Conservation (phyloP, 768 basidiomycete species). For the Suillus tomentosus region DNA sequence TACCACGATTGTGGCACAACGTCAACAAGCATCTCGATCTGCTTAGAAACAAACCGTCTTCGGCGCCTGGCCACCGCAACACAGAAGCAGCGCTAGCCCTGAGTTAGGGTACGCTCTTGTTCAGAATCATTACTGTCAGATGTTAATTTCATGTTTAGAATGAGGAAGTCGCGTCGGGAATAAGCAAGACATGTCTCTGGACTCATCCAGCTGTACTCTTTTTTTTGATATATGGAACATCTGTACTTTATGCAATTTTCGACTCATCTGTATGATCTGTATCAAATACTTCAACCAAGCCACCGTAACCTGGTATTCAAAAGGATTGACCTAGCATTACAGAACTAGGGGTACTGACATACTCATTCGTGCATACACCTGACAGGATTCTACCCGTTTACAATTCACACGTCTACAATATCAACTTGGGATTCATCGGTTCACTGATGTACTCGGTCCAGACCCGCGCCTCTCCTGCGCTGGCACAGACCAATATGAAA, state of each 20-base stretch:
- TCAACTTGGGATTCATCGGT: too few relatives aligned
- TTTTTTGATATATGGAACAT: neutral
- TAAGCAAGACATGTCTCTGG: neutral
- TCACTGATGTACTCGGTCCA: too few relatives aligned
- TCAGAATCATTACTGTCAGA: neutral
- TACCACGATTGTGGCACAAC: neutral
- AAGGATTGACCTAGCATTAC: too few relatives aligned
- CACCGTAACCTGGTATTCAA: too few relatives aligned
- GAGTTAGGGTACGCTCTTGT: neutral
- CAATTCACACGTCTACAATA: too few relatives aligned
- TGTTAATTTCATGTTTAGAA: neutral
- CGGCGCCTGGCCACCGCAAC: neutral
- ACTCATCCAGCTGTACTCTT: neutral
- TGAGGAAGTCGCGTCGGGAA: neutral
- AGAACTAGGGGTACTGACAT: too few relatives aligned
- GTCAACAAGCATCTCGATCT: neutral
- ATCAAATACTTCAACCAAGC: neutral
- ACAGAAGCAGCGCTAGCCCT: neutral
- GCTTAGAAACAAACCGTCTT: neutral
- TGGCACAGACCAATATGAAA: too few relatives aligned
- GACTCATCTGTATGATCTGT: neutral
- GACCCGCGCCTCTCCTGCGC: too few relatives aligned
- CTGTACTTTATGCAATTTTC: neutral
- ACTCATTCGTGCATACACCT: too few relatives aligned
- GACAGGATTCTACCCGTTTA: too few relatives aligned